Evolutionary conservation across 2,329 filamentous ascomycete genomes (phyloP).

Genomic region (Ampelomyces quisqualis): DNA sequence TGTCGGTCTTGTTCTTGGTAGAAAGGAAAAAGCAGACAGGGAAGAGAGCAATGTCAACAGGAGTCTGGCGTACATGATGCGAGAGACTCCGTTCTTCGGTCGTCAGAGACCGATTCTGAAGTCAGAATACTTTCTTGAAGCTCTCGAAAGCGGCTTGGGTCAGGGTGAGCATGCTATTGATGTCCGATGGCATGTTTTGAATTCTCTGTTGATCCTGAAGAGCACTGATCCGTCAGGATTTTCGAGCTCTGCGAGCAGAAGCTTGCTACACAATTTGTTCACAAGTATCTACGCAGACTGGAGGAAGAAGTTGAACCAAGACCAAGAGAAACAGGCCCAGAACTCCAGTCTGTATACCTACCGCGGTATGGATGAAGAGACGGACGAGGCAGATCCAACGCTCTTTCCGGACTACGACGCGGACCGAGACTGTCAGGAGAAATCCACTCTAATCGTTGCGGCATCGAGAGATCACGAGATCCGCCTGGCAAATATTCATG

Average conservation of each 20-base stretch:
- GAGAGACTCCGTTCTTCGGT: conserved; percentile 40
- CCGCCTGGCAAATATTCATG: conserved; percentile 37
- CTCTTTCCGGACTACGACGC: conserved; percentile 79
- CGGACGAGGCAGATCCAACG: conserved; percentile 72
- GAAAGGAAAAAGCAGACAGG: conserved; percentile 20
- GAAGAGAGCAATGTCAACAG: conserved; percentile 15
- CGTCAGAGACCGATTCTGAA: conserved; percentile 10
- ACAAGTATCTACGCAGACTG: conserved; percentile 76
- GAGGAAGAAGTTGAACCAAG: conserved; percentile 72
- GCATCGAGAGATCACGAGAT: conserved; percentile 39
- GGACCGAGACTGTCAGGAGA: conserved; percentile 44
- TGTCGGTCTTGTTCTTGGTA: conserved; percentile 66
- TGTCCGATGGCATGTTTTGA: conserved; percentile 41
- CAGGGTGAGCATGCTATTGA: conserved; percentile 28
- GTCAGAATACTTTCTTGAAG: conserved; percentile 18
- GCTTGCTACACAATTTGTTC: conserved; percentile 65
- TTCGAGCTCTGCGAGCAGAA: conserved; percentile 13
- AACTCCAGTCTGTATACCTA: conserved; percentile 82
- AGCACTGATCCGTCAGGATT: conserved; percentile 24
- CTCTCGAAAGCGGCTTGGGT: conserved; percentile 22
- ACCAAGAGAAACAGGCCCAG: conserved; percentile 72
- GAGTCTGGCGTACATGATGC: conserved; percentile 28
- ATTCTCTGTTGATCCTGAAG: conserved; percentile 27
- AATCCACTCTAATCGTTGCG: conserved; percentile 5
- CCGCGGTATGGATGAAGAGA: conserved; percentile 75